Conservation (phyloP, 805 yeast species). For the Sugiyamaella floridensis region DNA sequence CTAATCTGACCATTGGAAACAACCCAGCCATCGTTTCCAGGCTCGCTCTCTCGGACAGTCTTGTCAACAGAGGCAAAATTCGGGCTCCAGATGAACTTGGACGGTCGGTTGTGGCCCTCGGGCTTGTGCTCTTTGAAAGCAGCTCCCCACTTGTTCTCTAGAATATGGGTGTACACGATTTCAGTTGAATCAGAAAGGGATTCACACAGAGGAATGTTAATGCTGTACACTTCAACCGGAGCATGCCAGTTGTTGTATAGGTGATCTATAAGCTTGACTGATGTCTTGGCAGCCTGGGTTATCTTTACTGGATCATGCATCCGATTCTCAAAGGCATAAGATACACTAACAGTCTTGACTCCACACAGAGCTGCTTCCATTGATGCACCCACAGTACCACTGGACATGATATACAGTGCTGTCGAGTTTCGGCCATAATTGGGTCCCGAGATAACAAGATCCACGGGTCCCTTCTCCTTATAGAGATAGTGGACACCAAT, state of each 20-base stretch:
- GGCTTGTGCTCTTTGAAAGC: constrained; percentile 38
- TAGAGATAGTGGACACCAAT: constrained; percentile 74
- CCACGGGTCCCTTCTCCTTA: constrained; percentile 51
- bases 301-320: constrained; percentile 46
- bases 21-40: constrained; percentile 63
- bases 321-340: constrained; percentile 66
- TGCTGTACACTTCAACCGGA: constrained; percentile 63
- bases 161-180: constrained; percentile 67
- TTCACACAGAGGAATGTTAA: constrained; percentile 73
- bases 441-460: constrained; percentile 89
- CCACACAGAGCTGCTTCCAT: constrained; percentile 79
- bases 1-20: constrained; percentile 57
- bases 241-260: constrained; percentile 53
- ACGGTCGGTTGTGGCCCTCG: constrained; percentile 31
- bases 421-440: constrained; percentile 92
- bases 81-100: constrained; percentile 75
- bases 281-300: constrained; percentile 57
- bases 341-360: constrained; percentile 64
- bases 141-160: constrained; percentile 74
- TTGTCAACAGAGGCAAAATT: constrained; percentile 63
- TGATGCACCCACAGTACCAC: constrained; percentile 96
- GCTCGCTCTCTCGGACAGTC: constrained; percentile 38
- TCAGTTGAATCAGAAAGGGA: constrained; percentile 51
- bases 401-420: constrained; percentile 78
- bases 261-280: constrained; percentile 57